phyloP scores from a whole-genome alignment of 164 flowering plant genomes.

The Protea cynaroides region DNA sequence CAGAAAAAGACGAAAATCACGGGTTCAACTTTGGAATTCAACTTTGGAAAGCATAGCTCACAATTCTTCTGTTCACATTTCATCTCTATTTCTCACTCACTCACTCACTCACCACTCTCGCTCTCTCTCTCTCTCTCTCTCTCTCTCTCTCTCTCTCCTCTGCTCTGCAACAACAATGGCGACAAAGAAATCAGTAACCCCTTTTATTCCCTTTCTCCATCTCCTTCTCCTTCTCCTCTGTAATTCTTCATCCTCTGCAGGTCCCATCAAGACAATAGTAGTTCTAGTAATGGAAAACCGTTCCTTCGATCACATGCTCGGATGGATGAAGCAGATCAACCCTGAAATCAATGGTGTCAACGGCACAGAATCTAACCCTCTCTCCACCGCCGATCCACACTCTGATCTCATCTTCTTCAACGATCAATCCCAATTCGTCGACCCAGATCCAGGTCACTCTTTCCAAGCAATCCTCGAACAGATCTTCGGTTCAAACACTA shows the following conservation, averaged over 20 bases:
- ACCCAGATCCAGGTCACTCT: conserved; percentile 83
- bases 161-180: background rate
- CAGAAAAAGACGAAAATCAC: too few species aligned
- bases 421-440: conserved; percentile 45
- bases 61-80: too few species aligned
- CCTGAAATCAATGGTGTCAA: conserved; percentile 68
- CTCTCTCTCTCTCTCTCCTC: background rate
- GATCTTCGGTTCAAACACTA: conserved; percentile 48
- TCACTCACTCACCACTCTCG: too few species aligned
- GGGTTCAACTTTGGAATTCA: too few species aligned
- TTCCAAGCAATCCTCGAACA: conserved; percentile 73
- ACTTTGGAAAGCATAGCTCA: too few species aligned
- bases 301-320: conserved; percentile 82
- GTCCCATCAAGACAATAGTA: conserved; percentile 62
- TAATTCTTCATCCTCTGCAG: conserved; percentile 3
- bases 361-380: conserved; percentile 54
- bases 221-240: conserved; percentile 3
- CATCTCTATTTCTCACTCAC: too few species aligned
- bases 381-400: conserved; percentile 36
- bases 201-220: too few species aligned
- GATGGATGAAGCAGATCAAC: conserved; percentile 73
- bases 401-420: conserved; percentile 37
- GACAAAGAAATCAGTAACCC: background rate
- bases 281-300: conserved; percentile 75
- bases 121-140: background rate